Base-by-base conservation (phyloP, 2,329 filamentous ascomycete species). In the Pezicula radicicola region DNA sequence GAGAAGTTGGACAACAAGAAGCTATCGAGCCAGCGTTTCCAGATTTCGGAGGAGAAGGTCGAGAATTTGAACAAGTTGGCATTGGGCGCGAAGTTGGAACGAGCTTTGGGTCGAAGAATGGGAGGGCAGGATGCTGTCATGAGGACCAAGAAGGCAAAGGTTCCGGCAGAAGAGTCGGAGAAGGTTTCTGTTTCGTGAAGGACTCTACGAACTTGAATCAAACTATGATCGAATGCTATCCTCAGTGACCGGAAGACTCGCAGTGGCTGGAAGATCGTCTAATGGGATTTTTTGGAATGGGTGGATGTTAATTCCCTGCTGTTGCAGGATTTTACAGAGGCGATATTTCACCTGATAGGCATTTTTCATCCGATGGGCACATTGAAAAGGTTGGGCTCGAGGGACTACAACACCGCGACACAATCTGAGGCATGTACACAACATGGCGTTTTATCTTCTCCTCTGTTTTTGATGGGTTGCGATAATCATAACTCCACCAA, bases 31-130 rank as follows among this genome's bases (percentile, higher is more conserved):
- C 86, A 90, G 68, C 79, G 86, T 60, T 89, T 87, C 67, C 76
- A 83, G 44, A 79, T 84, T 51, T 83, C 75, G 53, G 72, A 76
- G 48, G 79, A 87, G 71, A 88, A 89, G 73, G 79, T 75, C 16
- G 85, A 88, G 59, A 80, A 84, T 64, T 72, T 89, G 68, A 83
- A 79, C 72, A 88, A 88, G 70, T 72, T 89, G 60, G 86, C 86
- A 15, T 73, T 90, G 47, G 84, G 86, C 33, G 87, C 87, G n/a
- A 89, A 89, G 70, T 74, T 89, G 47, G 86, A 89, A 66, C 77
- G 86, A 51, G 87, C 87, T 3, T 74, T 90, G 28, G 79, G 80
- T 50, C 73, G 87, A 59, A 75, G 87, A 63, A 87, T 89, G 85
- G 83, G 79, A 9, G 72, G 83, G 46, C 87, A 90, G 67, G 87